Evolutionary conservation across 108 stramenopile genomes (phyloP).

Genomic region (Aurantiochytrium sp.): DNA sequence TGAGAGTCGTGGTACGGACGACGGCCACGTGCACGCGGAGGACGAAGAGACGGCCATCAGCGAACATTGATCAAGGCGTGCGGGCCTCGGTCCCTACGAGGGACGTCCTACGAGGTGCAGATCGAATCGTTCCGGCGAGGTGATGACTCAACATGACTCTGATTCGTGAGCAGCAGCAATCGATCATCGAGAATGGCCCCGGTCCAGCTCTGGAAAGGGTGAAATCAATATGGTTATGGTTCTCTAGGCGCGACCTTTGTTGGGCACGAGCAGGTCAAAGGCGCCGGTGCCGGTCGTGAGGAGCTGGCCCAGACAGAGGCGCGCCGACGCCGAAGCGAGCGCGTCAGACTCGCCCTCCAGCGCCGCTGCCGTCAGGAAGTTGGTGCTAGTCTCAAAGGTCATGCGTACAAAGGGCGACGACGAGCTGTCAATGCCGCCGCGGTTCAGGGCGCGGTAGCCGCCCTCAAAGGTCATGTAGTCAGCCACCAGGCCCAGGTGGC

Average conservation of each 20-base stretch:
- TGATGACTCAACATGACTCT: too few species aligned
- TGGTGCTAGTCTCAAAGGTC: conserved; percentile 96
- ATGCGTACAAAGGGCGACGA: conserved; percentile 91
- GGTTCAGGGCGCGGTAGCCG: conserved; percentile 90
- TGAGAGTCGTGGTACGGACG: too few species aligned
- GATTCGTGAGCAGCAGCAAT: too few species aligned
- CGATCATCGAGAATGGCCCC: too few species aligned
- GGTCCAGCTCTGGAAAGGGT: too few species aligned
- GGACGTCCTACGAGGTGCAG: too few species aligned
- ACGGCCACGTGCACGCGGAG: too few species aligned
- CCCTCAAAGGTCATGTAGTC: conserved; percentile 98
- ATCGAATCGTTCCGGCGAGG: too few species aligned
- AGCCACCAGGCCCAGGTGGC: conserved; percentile 90
- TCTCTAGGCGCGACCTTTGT: not conserved
- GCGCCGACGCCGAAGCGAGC: conserved; percentile 77
- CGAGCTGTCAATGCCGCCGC: conserved; percentile 82
- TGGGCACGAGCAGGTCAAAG: conserved; percentile 61
- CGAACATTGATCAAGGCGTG: too few species aligned
- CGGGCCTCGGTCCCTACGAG: too few species aligned
- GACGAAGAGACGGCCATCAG: too few species aligned
- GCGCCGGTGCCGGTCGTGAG: conserved; percentile 85
- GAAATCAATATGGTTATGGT: too few species aligned
- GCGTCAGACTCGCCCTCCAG: conserved; percentile 64
- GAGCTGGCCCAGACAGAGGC: conserved; percentile 87
- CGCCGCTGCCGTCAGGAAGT: conserved; percentile 89